These are phyloP conservation scores for Irpex rosettiformis DNA, from an alignment of 1,284 basidiomycete genomes.

Conservation along the genomic window DNA sequence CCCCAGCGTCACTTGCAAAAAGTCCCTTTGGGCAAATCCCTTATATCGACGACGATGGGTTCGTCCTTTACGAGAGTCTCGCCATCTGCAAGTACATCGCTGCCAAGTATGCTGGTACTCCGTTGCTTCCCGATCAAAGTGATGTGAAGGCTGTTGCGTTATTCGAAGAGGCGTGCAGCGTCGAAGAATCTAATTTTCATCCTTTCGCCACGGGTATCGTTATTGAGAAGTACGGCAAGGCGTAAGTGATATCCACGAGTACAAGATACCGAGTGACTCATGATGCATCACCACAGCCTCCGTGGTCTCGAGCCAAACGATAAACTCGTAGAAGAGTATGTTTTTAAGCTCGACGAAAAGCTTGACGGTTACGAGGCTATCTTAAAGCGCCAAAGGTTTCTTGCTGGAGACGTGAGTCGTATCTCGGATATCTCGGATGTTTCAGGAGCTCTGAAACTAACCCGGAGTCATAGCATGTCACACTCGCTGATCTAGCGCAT, in stretches of 20 bases:
- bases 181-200: slow-evolving; percentile 32
- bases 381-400: slow-evolving; percentile 39
- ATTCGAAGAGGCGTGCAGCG: slow-evolving; percentile 54
- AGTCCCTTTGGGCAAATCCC: slow-evolving; percentile 73
- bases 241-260: too few relatives aligned
- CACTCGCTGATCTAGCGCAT: slow-evolving; percentile 52
- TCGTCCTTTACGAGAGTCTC: slow-evolving; percentile 46
- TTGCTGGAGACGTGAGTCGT: slow-evolving; percentile 42
- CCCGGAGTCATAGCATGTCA: slow-evolving; percentile 31
- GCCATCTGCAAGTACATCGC: slow-evolving; percentile 50
- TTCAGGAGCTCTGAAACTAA: not conserved
- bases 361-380: slow-evolving; percentile 44
- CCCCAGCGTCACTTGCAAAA: slow-evolving; percentile 35
- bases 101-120: slow-evolving; percentile 38
- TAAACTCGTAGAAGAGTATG: slow-evolving; percentile 3
- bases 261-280: too few relatives aligned
- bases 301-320: slow-evolving; percentile 10
- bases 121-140: slow-evolving; percentile 27
- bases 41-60: slow-evolving; percentile 53
- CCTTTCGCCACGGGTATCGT: not conserved
- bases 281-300: too few relatives aligned
- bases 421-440: not conserved
- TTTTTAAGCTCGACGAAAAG: slow-evolving; percentile 30
- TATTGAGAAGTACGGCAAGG: not conserved
- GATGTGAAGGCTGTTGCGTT: slow-evolving; percentile 35